These are phyloP conservation scores for Tetracladium maxilliforme DNA, from an alignment of 2,329 filamentous ascomycete species.

Conservation along the genomic window DNA sequence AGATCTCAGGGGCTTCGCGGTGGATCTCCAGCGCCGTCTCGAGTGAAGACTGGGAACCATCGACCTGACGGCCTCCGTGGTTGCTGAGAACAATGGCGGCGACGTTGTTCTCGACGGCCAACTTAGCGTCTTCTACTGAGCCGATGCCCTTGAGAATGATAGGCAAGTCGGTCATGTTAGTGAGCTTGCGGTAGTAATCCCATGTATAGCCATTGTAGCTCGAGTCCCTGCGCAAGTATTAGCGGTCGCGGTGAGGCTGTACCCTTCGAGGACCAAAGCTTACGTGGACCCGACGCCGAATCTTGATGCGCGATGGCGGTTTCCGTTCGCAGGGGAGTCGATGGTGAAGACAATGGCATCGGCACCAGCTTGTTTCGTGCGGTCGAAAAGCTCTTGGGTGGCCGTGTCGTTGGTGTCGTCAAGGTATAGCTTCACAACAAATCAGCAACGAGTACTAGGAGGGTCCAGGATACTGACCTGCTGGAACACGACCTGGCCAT, in stretches of 20 bases:
- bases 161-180: conserved; percentile 17
- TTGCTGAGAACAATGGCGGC: conserved; percentile 54
- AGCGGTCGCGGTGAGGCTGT: background rate
- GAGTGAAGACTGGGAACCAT: conserved; percentile 32
- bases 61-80: conserved; percentile 42
- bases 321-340: conserved; percentile 8
- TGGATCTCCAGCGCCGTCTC: conserved; percentile 44
- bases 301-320: conserved; percentile 6
- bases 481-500: conserved; percentile 8
- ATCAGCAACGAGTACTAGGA: too few relatives aligned
- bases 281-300: conserved; percentile 7
- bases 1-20: conserved; percentile 38
- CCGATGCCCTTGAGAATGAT: conserved; percentile 26
- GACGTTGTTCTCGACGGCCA: conserved; percentile 26
- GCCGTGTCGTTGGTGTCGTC: conserved; percentile 3
- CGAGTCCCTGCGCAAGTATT: background rate
- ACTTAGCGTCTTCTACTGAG: conserved; percentile 22
- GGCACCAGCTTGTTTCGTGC: conserved; percentile 9
- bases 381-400: conserved; percentile 5
- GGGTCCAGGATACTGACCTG: conserved; percentile 5
- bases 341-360: conserved; percentile 10
- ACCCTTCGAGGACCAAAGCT: background rate
- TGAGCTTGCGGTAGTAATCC: conserved; percentile 20
- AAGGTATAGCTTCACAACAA: too few relatives aligned
- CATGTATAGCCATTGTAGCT: conserved; percentile 6